Percentiles rank a stretch among this genome's conserved stretches.
phyloP scores from a whole-genome alignment of 345 rosid genomes.

The Dipteronia sinensis region DNA sequence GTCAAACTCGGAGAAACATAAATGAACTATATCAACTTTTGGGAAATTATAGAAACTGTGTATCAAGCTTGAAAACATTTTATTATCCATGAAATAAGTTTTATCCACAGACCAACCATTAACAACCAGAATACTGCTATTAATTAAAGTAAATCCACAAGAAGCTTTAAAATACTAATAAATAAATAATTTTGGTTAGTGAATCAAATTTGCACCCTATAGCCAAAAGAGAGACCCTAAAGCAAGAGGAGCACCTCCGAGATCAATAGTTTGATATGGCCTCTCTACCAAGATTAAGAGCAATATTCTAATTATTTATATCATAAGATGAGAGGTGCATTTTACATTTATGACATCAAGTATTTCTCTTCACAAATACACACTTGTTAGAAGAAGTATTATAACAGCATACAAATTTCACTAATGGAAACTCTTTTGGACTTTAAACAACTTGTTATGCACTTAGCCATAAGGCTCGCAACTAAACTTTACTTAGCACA shows the following conservation, averaged over 20 bases:
- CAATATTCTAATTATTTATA: background rate
- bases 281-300: conserved; percentile 1
- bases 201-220: background rate
- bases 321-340: background rate
- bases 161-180: background rate
- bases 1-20: too few species aligned
- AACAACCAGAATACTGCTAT: background rate
- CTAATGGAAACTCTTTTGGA: background rate
- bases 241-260: background rate
- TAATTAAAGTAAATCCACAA: background rate
- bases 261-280: background rate
- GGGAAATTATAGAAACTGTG: too few species aligned
- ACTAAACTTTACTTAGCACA: background rate
- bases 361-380: background rate
- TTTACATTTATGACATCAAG: background rate
- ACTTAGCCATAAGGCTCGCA: background rate
- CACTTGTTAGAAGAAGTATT: background rate
- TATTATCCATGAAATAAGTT: too few species aligned
- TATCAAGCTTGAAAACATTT: too few species aligned
- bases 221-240: background rate
- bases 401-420: background rate
- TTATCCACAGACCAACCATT: too few species aligned
- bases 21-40: too few species aligned
- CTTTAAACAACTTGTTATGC: background rate
- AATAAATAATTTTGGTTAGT: background rate